These are phyloP conservation scores for Phoma sp. DNA, from an alignment of 2,329 filamentous ascomycete genomes.

Conservation along the genomic window DNA sequence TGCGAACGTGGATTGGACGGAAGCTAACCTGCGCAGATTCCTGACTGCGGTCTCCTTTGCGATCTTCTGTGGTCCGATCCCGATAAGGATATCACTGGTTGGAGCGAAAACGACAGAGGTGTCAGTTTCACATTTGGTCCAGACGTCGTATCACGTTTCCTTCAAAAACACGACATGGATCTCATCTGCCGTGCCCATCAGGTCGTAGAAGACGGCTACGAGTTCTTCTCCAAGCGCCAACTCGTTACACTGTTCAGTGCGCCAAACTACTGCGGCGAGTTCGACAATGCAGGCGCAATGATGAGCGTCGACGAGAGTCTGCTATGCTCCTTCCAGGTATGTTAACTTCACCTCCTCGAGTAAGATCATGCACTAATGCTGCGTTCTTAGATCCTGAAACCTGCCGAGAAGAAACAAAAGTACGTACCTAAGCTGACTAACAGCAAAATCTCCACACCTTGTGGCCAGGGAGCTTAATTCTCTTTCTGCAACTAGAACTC, in stretches of 20 bases:
- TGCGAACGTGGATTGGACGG: not conserved
- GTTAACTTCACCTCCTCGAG: constrained; percentile 19
- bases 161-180: constrained; percentile 99
- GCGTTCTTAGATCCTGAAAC: constrained; percentile 83
- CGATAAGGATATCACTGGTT: constrained; percentile 98
- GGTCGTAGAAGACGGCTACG: constrained; percentile 98
- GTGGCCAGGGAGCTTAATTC: constrained; percentile 69
- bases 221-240: constrained; percentile 99
- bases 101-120: constrained; percentile 98
- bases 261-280: constrained; percentile 99
- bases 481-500: constrained; percentile 41
- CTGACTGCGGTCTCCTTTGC: constrained; percentile 95
- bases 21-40: constrained; percentile 73
- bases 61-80: constrained; percentile 98
- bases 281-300: constrained; percentile 99
- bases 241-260: constrained; percentile 97
- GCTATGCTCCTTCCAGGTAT: constrained; percentile 97
- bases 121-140: constrained; percentile 98
- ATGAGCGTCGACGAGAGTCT: constrained; percentile 99
- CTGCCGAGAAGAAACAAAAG: constrained; percentile 99
- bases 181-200: constrained; percentile 98
- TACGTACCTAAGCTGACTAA: constrained; percentile 82
- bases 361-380: constrained; percentile 25
- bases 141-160: constrained; percentile 94
- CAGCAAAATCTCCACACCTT: constrained; percentile 73